Base-by-base conservation (phyloP, 169 alveolate genomes). In the Toxoplasma gondii region DNA sequence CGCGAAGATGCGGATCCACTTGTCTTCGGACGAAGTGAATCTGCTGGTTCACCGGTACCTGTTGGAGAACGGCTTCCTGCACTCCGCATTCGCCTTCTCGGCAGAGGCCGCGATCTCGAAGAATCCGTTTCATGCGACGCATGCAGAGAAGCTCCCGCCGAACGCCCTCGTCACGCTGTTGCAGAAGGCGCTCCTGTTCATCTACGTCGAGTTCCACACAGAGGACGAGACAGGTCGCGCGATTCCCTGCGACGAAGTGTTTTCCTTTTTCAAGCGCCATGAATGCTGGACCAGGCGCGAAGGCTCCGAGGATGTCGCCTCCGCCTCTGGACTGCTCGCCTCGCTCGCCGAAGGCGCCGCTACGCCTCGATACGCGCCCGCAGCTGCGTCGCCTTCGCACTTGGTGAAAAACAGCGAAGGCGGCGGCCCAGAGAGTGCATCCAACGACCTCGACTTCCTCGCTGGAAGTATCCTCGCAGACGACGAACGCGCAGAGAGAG, bases 21-120 rank as follows among this genome's bases (percentile, higher is more conserved):
- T 98, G 92, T 93, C 98, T 38, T 97, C 98, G 41, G 99, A 98
- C 95, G 99, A 98, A 93, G 97, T 98, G 74, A 98, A 98, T 95
- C 95, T 98, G 90, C 91, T 97, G 94, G 96, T 98, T 38, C 97
- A 98, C 94, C 97, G 99, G 38, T 98, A 98, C 91, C 92, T 98
- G 94, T 95, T 98, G 44, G 99, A 98, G 95, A 97, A 97, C 92
- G 99, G 99, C 95, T 96, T 93, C 88, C 92, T 95, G 45, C 99
- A 98, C 94, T 97, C 98, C 54, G 98, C 98, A 67, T 97, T 96
- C 91, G 92, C 98, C 67, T 98, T 98, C 96, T 96, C 95, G 91
- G 95, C 97, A 69, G 99, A 98, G 95, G 98, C 98, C 31, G 94
- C 95, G 74, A 96, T 98, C 64, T 95, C 96, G 64, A 96, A 96